phyloP scores from a whole-genome alignment of 2,329 filamentous ascomycete species.

The Tothia fuscella region DNA sequence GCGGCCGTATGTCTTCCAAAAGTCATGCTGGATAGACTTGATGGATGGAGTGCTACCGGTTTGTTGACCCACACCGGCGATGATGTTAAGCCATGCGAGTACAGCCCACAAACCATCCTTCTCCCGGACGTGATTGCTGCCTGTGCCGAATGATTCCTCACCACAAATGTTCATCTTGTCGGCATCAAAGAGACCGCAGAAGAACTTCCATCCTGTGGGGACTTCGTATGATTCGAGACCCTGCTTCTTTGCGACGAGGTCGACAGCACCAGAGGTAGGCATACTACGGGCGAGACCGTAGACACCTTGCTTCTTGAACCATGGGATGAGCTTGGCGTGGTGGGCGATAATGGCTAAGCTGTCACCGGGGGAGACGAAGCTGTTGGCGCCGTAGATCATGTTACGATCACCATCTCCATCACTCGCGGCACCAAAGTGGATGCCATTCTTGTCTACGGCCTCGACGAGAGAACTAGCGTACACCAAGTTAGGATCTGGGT shows the following conservation, averaged over 20 bases:
- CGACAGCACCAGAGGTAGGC: slow-evolving; percentile 92
- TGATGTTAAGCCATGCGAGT: slow-evolving; percentile 97
- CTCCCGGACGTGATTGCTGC: slow-evolving; percentile 96
- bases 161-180: slow-evolving; percentile 97
- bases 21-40: slow-evolving; percentile 89
- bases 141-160: slow-evolving; percentile 96
- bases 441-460: slow-evolving; percentile 76
- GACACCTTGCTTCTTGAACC: slow-evolving; percentile 95
- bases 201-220: slow-evolving; percentile 98
- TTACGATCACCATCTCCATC: slow-evolving; percentile 98
- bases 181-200: slow-evolving; percentile 89
- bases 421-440: slow-evolving; percentile 92
- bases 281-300: slow-evolving; percentile 93
- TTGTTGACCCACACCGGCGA: slow-evolving; percentile 80
- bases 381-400: slow-evolving; percentile 98
- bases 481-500: slow-evolving; percentile 95
- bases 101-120: slow-evolving; percentile 98
- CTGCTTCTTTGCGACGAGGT: slow-evolving; percentile 91
- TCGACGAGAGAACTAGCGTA: slow-evolving; percentile 94
- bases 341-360: slow-evolving; percentile 97
- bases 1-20: slow-evolving; percentile 92
- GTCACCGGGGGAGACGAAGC: slow-evolving; percentile 94
- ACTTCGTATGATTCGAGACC: slow-evolving; percentile 89
- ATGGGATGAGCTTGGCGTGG: slow-evolving; percentile 90
- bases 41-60: slow-evolving; percentile 78